Conservation (phyloP, 345 rosid species). For the sweet orange (Citrus sinensis) region DVS_A1.0 CM039169.1:32674501-32675000, state of each 20-base stretch:
- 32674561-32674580: neutral
- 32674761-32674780: neutral
- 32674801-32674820: neutral
- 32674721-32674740: too few relatives aligned
- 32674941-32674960: constrained; percentile 18
- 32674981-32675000: neutral
- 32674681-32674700: too few relatives aligned
- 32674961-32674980: constrained; percentile 4
- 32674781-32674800: neutral
- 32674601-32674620: neutral
- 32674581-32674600: neutral
- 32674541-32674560: neutral
- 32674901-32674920: neutral
- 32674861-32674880: neutral
- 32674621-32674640: too few relatives aligned
- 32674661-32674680: too few relatives aligned
- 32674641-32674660: too few relatives aligned
- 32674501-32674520: neutral
- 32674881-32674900: constrained; percentile 6
- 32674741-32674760: neutral
- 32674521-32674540: neutral
- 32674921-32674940: constrained; percentile 4
- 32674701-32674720: too few relatives aligned
- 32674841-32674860: neutral
- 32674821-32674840: neutral